These are phyloP conservation scores for Elongisporangium senticosum DNA, from an alignment of 352 stramenopile genomes.

Conservation along the genomic window DNA sequence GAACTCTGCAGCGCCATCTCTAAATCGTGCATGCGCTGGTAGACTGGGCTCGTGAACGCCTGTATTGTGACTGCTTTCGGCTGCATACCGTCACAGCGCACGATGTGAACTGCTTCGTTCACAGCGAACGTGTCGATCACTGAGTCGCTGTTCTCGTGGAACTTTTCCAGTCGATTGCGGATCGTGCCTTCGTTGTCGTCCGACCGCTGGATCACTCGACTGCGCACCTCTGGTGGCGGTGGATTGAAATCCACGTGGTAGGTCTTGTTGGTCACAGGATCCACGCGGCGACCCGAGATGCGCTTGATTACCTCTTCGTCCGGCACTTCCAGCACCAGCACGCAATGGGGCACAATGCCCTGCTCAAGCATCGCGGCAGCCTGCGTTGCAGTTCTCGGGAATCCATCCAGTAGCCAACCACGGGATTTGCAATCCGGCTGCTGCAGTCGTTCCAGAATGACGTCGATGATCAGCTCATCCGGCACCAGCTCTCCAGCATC, in stretches of 20 bases:
- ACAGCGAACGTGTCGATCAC: conserved; percentile 41
- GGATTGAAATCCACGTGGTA: conserved; percentile 97
- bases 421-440: conserved; percentile 75
- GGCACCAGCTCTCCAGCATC: conserved; percentile 87
- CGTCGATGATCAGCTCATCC: conserved; percentile 90
- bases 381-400: conserved; percentile 87
- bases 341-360: conserved; percentile 71
- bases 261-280: conserved; percentile 88
- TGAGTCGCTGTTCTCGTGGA: conserved; percentile 56
- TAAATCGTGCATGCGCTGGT: conserved; percentile 33
- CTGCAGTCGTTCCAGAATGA: conserved; percentile 69
- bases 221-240: conserved; percentile 57
- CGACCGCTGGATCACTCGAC: conserved; percentile 74
- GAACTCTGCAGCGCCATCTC: conserved; percentile 25
- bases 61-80: conserved; percentile 28
- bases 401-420: conserved; percentile 93
- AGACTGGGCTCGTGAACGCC: conserved; percentile 43
- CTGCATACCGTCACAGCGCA: conserved; percentile 58
- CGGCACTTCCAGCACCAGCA: conserved; percentile 92
- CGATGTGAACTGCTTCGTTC: conserved; percentile 28
- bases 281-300: conserved; percentile 94
- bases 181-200: conserved; percentile 94
- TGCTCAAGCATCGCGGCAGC: conserved; percentile 71
- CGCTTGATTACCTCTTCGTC: conserved; percentile 93
- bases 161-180: conserved; percentile 77